Conservation (phyloP, 495 filamentous ascomycete genomes). For the Hypoxylon intermedium region DNA sequence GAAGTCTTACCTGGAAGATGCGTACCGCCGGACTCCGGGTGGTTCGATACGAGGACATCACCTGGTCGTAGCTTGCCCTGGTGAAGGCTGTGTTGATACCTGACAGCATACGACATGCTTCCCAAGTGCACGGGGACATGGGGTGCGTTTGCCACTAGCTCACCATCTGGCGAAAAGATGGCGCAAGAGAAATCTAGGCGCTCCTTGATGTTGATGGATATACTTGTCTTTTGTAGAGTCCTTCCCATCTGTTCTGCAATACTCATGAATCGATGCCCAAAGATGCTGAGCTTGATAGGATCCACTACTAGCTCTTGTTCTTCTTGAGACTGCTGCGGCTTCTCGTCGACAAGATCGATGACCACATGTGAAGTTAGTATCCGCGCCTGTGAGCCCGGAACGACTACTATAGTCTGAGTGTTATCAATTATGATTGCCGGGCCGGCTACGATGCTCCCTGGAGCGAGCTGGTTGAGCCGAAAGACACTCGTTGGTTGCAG, state of each 20-base stretch:
- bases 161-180: constrained; percentile 86
- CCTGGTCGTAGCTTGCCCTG: constrained; percentile 83
- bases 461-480: constrained; percentile 70
- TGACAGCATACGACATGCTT: constrained; percentile 88
- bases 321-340: constrained; percentile 51
- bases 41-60: constrained; percentile 94
- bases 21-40: constrained; percentile 86
- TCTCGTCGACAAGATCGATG: constrained; percentile 67
- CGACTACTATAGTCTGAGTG: constrained; percentile 84
- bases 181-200: constrained; percentile 96
- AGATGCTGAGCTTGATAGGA: constrained; percentile 93
- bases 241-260: constrained; percentile 98
- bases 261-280: constrained; percentile 97
- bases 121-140: constrained; percentile 92
- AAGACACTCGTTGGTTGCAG: constrained; percentile 74
- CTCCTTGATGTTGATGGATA: constrained; percentile 98
- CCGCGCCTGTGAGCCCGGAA: constrained; percentile 68
- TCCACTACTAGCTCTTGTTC: constrained; percentile 59
- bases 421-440: constrained; percentile 84
- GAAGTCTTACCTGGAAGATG: constrained; percentile 86
- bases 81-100: constrained; percentile 92
- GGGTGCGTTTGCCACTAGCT: constrained; percentile 91
- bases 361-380: constrained; percentile 66
- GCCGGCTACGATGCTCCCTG: constrained; percentile 71
- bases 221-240: constrained; percentile 93